A percentile compares a stretch with the other conserved stretches of the same genome.
phyloP scores from a whole-genome alignment of 1,139 yeast genomes.

The Pichia sp. region DNA sequence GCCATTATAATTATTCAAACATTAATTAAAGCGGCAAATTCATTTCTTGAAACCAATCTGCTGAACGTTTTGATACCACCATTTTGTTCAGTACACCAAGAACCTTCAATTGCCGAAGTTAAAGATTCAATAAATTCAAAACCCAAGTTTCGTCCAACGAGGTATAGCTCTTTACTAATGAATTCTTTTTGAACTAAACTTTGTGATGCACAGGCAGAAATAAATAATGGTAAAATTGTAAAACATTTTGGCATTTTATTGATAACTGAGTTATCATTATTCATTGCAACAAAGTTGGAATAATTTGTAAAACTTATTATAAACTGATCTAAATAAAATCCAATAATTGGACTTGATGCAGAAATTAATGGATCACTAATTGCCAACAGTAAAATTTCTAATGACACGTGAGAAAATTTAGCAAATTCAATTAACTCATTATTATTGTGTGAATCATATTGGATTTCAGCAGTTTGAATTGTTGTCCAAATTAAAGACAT shows the following conservation, averaged over 20 bases:
- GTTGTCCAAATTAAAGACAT: conserved; percentile 25
- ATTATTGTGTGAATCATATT: conserved; percentile 11
- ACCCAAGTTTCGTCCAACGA: conserved; percentile 15
- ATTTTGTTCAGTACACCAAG: conserved; percentile 23
- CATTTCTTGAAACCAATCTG: conserved; percentile 14
- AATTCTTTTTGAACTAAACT: conserved; percentile 23
- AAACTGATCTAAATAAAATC: conserved; percentile 25
- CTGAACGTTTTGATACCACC: conserved; percentile 14
- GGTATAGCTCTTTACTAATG: conserved; percentile 25
- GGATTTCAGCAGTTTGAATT: conserved; percentile 26
- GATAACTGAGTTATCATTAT: not conserved
- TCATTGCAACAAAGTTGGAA: not conserved
- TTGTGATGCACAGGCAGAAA: conserved; percentile 30
- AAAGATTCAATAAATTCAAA: conserved; percentile 18
- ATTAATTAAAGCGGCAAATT: conserved; percentile 12
- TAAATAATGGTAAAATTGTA: conserved; percentile 26
- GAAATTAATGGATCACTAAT: conserved; percentile 25
- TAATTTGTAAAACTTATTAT: conserved; percentile 23
- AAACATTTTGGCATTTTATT: conserved; percentile 11
- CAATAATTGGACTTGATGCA: conserved; percentile 25
- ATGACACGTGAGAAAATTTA: conserved; percentile 22
- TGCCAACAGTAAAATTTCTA: conserved; percentile 26
- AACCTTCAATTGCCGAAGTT: conserved; percentile 23
- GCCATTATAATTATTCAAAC: not conserved
- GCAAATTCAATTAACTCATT: conserved; percentile 16